These are phyloP conservation scores for Dactylellina drechsleri DNA, from an alignment of 2,329 filamentous ascomycete species.

Conservation along the genomic window DNA sequence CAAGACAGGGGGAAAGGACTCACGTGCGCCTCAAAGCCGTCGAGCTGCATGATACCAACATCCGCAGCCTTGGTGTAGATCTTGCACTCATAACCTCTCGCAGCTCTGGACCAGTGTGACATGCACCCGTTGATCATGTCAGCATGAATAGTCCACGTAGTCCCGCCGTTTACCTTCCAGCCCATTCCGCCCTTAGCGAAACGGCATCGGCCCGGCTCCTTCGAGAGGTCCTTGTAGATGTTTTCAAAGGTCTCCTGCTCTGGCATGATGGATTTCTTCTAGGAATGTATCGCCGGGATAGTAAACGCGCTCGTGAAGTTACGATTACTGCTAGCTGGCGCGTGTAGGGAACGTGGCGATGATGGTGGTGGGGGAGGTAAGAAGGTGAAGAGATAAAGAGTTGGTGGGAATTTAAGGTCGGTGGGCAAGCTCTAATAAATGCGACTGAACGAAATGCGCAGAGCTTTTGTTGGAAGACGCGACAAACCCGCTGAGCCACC, in stretches of 20 bases:
- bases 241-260: constrained; percentile 87
- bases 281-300: not conserved
- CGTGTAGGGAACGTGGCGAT: constrained; percentile 2
- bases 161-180: constrained; percentile 89
- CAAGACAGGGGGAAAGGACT: constrained; percentile 38
- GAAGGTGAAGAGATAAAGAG: constrained; percentile 3
- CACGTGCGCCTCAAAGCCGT: constrained; percentile 90
- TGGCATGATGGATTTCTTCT: constrained; percentile 53
- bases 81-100: constrained; percentile 93
- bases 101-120: constrained; percentile 87
- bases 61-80: constrained; percentile 80
- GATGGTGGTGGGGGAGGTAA: constrained; percentile 11
- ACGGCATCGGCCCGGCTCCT: constrained; percentile 89
- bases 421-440: constrained; percentile 27
- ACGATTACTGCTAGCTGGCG: not conserved
- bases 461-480: constrained; percentile 52
- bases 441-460: constrained; percentile 6
- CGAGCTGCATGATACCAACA: constrained; percentile 82
- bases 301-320: constrained; percentile 9
- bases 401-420: not conserved
- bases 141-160: constrained; percentile 92
- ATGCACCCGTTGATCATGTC: constrained; percentile 80
- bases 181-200: constrained; percentile 94
- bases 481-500: constrained; percentile 38
- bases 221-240: constrained; percentile 95